Conservation (phyloP, 106 monocot genomes). For the Dendrobium huoshanense region DNA sequence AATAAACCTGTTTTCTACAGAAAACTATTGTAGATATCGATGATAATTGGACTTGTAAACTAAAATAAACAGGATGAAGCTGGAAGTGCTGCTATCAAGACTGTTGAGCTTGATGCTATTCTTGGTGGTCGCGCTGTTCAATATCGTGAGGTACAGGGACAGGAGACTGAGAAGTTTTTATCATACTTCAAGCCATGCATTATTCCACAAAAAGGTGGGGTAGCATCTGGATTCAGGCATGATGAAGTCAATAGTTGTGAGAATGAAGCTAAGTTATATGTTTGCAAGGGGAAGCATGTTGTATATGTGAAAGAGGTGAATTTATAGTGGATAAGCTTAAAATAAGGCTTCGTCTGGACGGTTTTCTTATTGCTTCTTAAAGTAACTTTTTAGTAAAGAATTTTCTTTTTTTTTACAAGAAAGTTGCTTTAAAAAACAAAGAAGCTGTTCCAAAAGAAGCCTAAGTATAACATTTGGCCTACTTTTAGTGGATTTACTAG, state of each 20-base stretch:
- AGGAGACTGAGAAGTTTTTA: conserved; percentile 53
- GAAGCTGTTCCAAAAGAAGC: too few relatives aligned
- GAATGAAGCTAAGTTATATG: conserved; percentile 35
- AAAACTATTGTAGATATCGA: not conserved
- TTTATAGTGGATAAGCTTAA: not conserved
- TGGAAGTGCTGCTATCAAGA: conserved; percentile 56
- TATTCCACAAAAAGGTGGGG: conserved; percentile 51
- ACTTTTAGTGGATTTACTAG: not conserved
- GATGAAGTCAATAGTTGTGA: conserved; percentile 33
- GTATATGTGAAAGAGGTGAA: conserved; percentile 55
- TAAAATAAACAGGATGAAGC: conserved; percentile 46
- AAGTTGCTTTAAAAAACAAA: too few relatives aligned
- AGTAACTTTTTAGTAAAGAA: too few relatives aligned
- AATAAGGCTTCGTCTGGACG: too few relatives aligned
- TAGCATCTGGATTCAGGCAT: conserved; percentile 43
- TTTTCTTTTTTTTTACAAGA: too few relatives aligned
- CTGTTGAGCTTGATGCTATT: conserved; percentile 55
- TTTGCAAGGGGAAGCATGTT: conserved; percentile 57
- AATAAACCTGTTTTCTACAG: not conserved
- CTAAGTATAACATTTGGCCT: not conserved
- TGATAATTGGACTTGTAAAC: not conserved
- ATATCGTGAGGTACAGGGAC: conserved; percentile 53
- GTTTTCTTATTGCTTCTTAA: too few relatives aligned
- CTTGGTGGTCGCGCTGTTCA: conserved; percentile 67
- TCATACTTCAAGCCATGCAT: conserved; percentile 66